Evolutionary conservation across 768 basidiomycete genomes (phyloP).

Genomic region (Polyporus arcularius): DNA sequence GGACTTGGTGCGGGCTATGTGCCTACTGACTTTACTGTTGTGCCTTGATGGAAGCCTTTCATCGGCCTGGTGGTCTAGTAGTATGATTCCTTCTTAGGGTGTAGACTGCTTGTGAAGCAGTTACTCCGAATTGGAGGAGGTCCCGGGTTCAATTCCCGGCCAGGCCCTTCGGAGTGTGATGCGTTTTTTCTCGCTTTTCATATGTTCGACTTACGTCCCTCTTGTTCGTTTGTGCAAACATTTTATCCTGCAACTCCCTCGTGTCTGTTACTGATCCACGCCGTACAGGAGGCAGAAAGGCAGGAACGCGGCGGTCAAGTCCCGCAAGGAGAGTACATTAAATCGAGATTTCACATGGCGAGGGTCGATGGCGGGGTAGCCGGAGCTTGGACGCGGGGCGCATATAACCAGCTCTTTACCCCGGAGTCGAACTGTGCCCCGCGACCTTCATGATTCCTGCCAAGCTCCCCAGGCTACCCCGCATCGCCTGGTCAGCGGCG

Average conservation of each 20-base stretch:
- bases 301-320: too few species aligned
- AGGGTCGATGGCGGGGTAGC: neutral
- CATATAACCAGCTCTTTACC: neutral
- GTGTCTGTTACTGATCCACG: neutral
- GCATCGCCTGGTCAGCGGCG: slow-evolving; percentile 14
- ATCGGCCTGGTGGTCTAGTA: neutral
- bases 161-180: slow-evolving; percentile 47
- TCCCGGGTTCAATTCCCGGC: slow-evolving; percentile 88
- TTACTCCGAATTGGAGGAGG: slow-evolving; percentile 55
- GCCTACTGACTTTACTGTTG: too few species aligned
- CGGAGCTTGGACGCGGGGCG: neutral
- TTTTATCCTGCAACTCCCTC: neutral
- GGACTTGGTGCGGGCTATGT: too few species aligned
- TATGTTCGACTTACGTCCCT: too few species aligned
- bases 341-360: neutral
- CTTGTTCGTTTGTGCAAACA: neutral
- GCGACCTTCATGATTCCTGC: slow-evolving; percentile 9
- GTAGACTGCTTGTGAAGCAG: neutral
- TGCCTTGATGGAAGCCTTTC: too few species aligned
- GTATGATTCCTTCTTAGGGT: neutral
- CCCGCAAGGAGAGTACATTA: too few species aligned
- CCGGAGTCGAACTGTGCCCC: neutral
- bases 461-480: slow-evolving; percentile 14
- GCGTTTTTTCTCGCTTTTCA: too few species aligned
- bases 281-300: too few species aligned